phyloP scores from a whole-genome alignment of 176 grass and related monocot genomes.

The Carex scoparia region DNA sequence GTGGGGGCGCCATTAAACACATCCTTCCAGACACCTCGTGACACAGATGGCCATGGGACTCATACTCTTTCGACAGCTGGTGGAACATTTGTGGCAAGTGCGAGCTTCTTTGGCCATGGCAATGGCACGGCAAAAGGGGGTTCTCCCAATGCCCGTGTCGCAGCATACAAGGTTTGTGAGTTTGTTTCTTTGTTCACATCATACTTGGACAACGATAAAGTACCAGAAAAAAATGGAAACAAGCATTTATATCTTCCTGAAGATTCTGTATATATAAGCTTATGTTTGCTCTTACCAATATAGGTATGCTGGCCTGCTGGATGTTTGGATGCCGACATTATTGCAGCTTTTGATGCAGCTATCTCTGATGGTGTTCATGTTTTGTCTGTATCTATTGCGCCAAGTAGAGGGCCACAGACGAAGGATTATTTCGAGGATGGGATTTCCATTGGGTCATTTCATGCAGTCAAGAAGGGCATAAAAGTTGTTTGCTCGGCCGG shows the following conservation, averaged over 20 bases:
- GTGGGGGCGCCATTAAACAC: not conserved
- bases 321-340: conserved; percentile 57
- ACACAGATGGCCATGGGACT: conserved; percentile 56
- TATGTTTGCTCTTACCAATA: not conserved
- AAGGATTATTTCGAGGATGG: conserved; percentile 29
- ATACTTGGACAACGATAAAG: not conserved
- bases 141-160: conserved; percentile 50
- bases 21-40: conserved; percentile 41
- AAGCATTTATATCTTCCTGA: not conserved
- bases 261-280: not conserved
- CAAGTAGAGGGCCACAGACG: too few relatives aligned
- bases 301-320: conserved; percentile 44
- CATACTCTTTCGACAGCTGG: conserved; percentile 75
- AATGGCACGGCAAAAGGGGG: conserved; percentile 56
- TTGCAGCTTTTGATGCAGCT: conserved; percentile 64
- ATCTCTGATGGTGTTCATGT: conserved; percentile 73
- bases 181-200: not conserved
- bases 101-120: conserved; percentile 33
- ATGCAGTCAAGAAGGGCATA: conserved; percentile 54
- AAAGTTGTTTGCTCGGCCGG: conserved; percentile 59
- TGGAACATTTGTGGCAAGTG: conserved; percentile 39
- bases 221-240: not conserved
- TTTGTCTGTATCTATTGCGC: conserved; percentile 17
- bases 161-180: conserved; percentile 47
- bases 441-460: conserved; percentile 54